Base-by-base conservation (phyloP, 2,329 filamentous ascomycete genomes). In the Ophiostoma populinum region DNA sequence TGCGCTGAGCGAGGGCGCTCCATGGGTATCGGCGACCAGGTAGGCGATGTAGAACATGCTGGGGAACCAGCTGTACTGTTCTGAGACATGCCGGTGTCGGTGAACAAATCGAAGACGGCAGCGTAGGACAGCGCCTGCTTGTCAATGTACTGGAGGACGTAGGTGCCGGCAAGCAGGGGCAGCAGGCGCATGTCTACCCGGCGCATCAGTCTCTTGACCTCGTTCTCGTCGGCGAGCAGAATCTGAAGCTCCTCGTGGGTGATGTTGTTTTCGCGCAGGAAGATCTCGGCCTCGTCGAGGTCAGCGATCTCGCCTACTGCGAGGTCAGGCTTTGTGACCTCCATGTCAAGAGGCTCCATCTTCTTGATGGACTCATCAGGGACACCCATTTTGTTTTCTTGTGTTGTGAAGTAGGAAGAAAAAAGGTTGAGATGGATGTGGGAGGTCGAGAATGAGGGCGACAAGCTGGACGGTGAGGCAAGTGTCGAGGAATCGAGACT, bases 41-140 rank as follows among this genome's bases (percentile, higher is more conserved):
- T 38, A 43, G 30, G 39, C 40, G 9, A 43, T 28, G 35, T 41
- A 43, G 40, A 43, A 43, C 17, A 43, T 36, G 19, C 31, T 35
- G 24, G 22, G 22, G 20, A 21, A 17, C 32, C 36, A 38, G 13
- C 38, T 38, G 36, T 35, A 40, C 32, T 42, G 30, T 15, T 12
- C 13, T 32, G 12, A 6, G n/a, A 16, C 7, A 32, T 32, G 20
- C 30, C 30, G 12, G 30, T 32, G 13, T 32, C 30, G 19, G 30
- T 24, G 30, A 32, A 32, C n/a, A 32, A 13, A 9, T 32, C 30
- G 12, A 32, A 32, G 30, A 32, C 30, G 30, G 30, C 30, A 5
- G 30, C 30, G 18, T 32, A 32, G n/a, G 30, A 32, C 30, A 32
- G 30, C 30, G 30, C 30, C 30, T 32, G 30, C 30, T 32, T 32